Conservation (phyloP, 1,284 basidiomycete genomes). For the Anthracocystis setariae region DNA sequence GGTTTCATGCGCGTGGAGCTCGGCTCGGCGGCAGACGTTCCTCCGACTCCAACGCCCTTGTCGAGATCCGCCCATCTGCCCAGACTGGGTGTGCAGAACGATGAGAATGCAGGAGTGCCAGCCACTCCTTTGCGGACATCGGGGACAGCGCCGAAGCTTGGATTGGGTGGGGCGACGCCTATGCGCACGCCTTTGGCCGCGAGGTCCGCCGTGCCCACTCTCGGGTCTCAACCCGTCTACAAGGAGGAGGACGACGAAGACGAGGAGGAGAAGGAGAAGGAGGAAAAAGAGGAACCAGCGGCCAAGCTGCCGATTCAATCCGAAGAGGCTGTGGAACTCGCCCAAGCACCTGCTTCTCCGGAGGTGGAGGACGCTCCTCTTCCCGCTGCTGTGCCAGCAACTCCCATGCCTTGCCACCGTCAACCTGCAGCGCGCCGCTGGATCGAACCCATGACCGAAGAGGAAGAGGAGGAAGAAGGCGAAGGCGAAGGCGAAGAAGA, state of each 20-base stretch:
- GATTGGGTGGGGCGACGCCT: conserved; percentile 37
- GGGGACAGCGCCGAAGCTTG: conserved; percentile 13
- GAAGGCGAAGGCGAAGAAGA: conserved; percentile 24
- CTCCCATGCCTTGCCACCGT: conserved; percentile 37
- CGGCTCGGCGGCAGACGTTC: conserved; percentile 41
- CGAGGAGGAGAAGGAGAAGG: conserved; percentile 34
- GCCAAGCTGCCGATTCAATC: conserved; percentile 4
- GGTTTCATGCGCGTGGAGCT: conserved; percentile 22
- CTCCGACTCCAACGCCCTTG: conserved; percentile 50
- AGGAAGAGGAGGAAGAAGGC: conserved; percentile 49
- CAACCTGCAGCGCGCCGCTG: conserved; percentile 44
- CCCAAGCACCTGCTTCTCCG: conserved; percentile 6
- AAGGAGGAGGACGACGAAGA: conserved; percentile 53
- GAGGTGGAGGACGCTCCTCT: neutral
- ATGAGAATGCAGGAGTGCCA: conserved; percentile 50
- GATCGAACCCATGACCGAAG: conserved; percentile 44
- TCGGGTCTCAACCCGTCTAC: conserved; percentile 34
- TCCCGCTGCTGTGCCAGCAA: conserved; percentile 22
- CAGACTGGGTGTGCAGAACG: conserved; percentile 21
- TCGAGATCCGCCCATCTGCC: conserved; percentile 20
- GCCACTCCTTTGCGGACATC: conserved; percentile 45
- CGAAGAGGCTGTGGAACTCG: neutral
- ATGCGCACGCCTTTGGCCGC: conserved; percentile 43
- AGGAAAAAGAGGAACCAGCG: conserved; percentile 50
- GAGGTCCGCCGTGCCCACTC: conserved; percentile 17